Evolutionary conservation across 129 eudicot species (phyloP).

Genomic region (Pseudognaphalium luteoalbum): DNA sequence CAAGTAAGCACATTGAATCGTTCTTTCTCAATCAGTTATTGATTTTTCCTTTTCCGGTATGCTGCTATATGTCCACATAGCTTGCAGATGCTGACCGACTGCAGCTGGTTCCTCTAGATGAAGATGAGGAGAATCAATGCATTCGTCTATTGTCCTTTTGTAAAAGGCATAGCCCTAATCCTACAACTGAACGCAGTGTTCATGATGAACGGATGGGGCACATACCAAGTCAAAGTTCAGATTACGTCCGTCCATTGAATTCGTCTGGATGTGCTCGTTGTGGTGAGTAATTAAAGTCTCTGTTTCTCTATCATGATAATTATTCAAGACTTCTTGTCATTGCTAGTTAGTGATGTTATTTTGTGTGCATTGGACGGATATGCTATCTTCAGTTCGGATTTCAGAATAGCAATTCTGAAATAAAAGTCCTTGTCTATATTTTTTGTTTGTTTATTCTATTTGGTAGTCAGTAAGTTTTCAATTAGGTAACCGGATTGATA

Average conservation of each 20-base stretch:
- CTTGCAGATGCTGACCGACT: constrained; percentile 83
- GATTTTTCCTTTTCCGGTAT: constrained; percentile 6
- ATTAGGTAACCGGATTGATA: not conserved
- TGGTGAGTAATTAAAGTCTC: constrained; percentile 47
- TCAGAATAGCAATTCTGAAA: not conserved
- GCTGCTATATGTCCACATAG: constrained; percentile 38
- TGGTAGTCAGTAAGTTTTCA: not conserved
- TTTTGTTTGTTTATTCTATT: not conserved
- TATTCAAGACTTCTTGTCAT: not conserved
- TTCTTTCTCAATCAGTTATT: constrained; percentile 5
- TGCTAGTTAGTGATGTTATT: not conserved
- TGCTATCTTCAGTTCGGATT: not conserved
- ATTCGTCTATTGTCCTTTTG: constrained; percentile 92
- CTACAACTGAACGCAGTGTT: constrained; percentile 47
- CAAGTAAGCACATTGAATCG: constrained; percentile 2
- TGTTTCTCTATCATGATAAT: constrained; percentile 9
- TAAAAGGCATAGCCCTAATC: constrained; percentile 76
- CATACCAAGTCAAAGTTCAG: constrained; percentile 44
- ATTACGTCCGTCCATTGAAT: constrained; percentile 59
- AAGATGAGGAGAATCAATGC: constrained; percentile 89
- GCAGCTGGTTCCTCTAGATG: constrained; percentile 67
- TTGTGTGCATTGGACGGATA: not conserved
- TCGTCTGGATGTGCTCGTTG: constrained; percentile 96
- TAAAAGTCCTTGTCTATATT: not conserved
- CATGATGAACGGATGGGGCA: constrained; percentile 50